Evolutionary conservation across 495 filamentous ascomycete genomes (phyloP), one percentile per base, ranked within the genome.

Genomic region (Lichina pygmaea): DNA sequence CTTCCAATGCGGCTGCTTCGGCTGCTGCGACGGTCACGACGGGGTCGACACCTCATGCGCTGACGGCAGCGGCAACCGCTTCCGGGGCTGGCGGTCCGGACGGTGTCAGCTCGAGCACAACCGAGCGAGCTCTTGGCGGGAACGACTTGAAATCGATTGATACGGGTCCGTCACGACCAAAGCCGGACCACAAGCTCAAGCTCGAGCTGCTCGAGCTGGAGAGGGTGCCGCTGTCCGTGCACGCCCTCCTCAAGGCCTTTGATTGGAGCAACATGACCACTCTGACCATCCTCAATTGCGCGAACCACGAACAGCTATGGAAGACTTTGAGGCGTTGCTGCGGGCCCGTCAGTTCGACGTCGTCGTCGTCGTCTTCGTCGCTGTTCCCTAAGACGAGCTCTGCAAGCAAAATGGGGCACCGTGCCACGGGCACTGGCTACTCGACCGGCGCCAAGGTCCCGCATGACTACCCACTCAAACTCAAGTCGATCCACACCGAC

Each of bases 401-500:
- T 13, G 50, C 49, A 30, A 45, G 47, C 7, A 16, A 40, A 39
- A 33, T 43, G 8, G 33, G 43, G 24, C 49, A 46, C 11, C 47
- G 45, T 0, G 46, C 62, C 6, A 47, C 10, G 36, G 11, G 10
- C 36, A 15, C 11, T 3, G 10, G 10, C 11, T 11, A 11, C 11
- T 32, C n/a, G 17, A 7, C 32, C 9, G 45, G 45, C 8, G 32
- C 36, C 9, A 15, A 11, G 11, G 36, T 6, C 10, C 10, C 36
- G 36, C 36, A 11, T 5, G 36, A 39, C 13, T 93, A 83, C 53
- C 65, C 66, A 33, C 60, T 95, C 6, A 73, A 71, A 0, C 60
- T 95, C 41, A 86, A 78, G 56, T 70, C 78, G 49, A 67, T 95
- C 10, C 81, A 91, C 49, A 91, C 81, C 0, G 81, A 93, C 55